Evolutionary conservation across 345 rosid species (phyloP), one percentile per base, ranked within the genome.

Genomic region (Raphanus raphanistrum): DNA sequence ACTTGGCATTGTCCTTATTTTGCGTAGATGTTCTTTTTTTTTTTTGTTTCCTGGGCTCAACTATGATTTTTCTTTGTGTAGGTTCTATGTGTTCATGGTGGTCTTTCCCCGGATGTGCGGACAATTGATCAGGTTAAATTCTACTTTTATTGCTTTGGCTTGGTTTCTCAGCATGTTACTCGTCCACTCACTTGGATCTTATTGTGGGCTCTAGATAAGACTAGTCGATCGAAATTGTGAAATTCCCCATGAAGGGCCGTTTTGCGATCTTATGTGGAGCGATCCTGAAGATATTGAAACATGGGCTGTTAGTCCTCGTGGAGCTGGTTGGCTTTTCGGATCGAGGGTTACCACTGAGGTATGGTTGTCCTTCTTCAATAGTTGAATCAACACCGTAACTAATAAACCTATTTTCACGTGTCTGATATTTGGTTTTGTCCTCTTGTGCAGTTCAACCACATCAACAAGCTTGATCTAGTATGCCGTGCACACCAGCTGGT

Each of bases 261-360:
- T 95, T 82, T 95, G 99, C 66, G 99, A 95, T 85, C 97, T 95
- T 68, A 95, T 93, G 99, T 93, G 99, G 98, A 95, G 99, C 68
- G 99, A 95, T 80, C 99, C 99, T 73, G 99, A 95, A 88, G 98
- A 95, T 78, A 93, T 95, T 83, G 99, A 95, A 83, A 90, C 98
- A 73, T 95, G 99, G 99, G 99, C 98, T 36, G 97, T 93, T 63
- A 95, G 99, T 84, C 99, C 99, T 36, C 88, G 98, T 45, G 99
- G 99, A 81, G 99, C 99, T 74, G 99, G 99, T 63, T 95, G 99
- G 99, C 98, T 95, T 75, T 95, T 95, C 79, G 99, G 99, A 66
- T 91, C 99, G 71, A 89, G 96, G 87, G 99, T 95, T 61, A 93
- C 99, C 41, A 72, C 98, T 63, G 99, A 95, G 99, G 99, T 95